Conservation (phyloP, 495 filamentous ascomycete species). For the Neurospora sp. region DNA sequence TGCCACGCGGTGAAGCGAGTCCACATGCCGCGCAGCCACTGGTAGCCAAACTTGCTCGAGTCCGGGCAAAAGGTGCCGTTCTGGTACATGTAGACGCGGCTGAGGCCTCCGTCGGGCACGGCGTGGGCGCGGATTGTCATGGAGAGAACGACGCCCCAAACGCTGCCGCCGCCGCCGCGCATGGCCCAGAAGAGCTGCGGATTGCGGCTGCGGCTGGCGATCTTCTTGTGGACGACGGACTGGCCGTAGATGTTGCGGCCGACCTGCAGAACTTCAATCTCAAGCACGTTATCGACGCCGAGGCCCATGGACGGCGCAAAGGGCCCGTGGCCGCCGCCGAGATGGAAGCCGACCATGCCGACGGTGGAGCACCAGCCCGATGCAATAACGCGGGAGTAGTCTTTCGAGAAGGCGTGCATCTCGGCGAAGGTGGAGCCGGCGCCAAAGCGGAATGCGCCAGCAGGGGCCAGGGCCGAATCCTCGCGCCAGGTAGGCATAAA, state of each 20-base stretch:
- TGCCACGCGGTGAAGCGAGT: neutral
- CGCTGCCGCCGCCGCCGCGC: slow-evolving; percentile 45
- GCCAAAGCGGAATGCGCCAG: slow-evolving; percentile 1
- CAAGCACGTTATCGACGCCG: slow-evolving; percentile 48
- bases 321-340: slow-evolving; percentile 49
- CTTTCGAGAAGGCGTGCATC: neutral
- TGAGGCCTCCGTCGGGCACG: neutral
- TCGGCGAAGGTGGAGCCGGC: slow-evolving; percentile 1
- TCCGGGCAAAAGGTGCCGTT: neutral
- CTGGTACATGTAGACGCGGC: neutral
- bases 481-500: neutral
- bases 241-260: slow-evolving; percentile 34
- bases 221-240: slow-evolving; percentile 24
- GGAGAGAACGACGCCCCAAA: slow-evolving; percentile 43
- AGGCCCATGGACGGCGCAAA: slow-evolving; percentile 45
- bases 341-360: slow-evolving; percentile 37
- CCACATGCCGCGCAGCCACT: slow-evolving; percentile 1
- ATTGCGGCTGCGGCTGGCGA: slow-evolving; percentile 12
- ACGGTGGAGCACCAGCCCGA: slow-evolving; percentile 38
- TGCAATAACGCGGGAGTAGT: slow-evolving; percentile 21
- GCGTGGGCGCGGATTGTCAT: slow-evolving; percentile 30
- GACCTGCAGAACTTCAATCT: slow-evolving; percentile 47
- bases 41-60: neutral
- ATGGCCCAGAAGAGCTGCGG: slow-evolving; percentile 51
- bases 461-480: neutral